phyloP scores from a whole-genome alignment of 2,329 filamentous ascomycete species.

The Phoma sp. region DNA sequence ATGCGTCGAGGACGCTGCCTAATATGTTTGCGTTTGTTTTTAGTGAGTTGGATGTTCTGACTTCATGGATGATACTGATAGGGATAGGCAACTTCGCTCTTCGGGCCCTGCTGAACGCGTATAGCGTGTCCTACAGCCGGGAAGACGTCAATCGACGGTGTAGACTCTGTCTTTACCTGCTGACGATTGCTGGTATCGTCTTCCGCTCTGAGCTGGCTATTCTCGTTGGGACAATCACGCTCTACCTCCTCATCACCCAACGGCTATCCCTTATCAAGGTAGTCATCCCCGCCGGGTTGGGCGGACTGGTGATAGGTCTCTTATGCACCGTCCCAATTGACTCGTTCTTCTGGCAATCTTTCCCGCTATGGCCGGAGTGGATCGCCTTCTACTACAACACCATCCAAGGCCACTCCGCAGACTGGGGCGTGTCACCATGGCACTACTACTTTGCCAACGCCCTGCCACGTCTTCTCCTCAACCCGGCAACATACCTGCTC shows the following conservation, averaged over 20 bases:
- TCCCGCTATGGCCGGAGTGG: conserved; percentile 85
- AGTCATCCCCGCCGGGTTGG: conserved; percentile 70
- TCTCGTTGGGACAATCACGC: conserved; percentile 71
- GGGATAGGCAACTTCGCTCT: conserved; percentile 70
- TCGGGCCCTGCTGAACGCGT: conserved; percentile 58
- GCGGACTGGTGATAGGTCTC: conserved; percentile 71
- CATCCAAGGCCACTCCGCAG: conserved; percentile 77
- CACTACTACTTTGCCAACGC: conserved; percentile 85
- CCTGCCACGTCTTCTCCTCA: conserved; percentile 82
- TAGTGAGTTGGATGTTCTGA: conserved; percentile 60
- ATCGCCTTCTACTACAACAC: conserved; percentile 92
- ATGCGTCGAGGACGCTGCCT: conserved; percentile 87
- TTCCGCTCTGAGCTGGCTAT: conserved; percentile 91
- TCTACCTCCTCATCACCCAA: conserved; percentile 66
- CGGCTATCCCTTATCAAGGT: conserved; percentile 61
- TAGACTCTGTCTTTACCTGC: conserved; percentile 71
- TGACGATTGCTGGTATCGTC: conserved; percentile 80
- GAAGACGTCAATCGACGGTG: conserved; percentile 56
- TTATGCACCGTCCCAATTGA: conserved; percentile 76
- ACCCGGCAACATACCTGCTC: conserved; percentile 69
- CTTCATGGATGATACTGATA: neutral
- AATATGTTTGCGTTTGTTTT: conserved; percentile 96
- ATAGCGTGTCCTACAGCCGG: conserved; percentile 45
- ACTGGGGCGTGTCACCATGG: conserved; percentile 88
- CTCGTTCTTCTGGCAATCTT: conserved; percentile 89